Conservation (phyloP, 805 yeast genomes). For the Lipomyces sp. region DNA sequence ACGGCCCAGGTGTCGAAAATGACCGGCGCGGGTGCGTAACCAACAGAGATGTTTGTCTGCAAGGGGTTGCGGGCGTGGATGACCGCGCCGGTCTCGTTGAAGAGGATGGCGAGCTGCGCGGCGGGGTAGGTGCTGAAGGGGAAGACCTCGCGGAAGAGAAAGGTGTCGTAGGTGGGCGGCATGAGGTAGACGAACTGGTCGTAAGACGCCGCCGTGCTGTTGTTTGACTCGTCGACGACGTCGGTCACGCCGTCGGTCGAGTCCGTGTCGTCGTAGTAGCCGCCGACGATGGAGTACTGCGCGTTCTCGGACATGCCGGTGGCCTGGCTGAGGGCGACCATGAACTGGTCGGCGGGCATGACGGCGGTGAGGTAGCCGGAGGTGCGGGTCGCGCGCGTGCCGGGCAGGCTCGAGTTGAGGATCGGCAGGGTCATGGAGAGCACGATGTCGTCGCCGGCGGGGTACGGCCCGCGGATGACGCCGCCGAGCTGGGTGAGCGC, state of each 20-base stretch:
- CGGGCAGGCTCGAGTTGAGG: conserved; percentile 66
- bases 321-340: conserved; percentile 43
- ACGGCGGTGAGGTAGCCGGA: conserved; percentile 70
- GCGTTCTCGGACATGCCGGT: conserved; percentile 32
- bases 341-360: conserved; percentile 47
- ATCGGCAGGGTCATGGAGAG: conserved; percentile 79
- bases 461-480: conserved; percentile 64
- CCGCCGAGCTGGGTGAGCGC: conserved; percentile 46
- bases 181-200: conserved; percentile 20
- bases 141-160: conserved; percentile 19
- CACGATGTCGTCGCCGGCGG: conserved; percentile 47
- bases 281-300: conserved; percentile 26
- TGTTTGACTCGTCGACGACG: too few species aligned
- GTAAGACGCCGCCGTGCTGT: too few species aligned
- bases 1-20: conserved; percentile 64
- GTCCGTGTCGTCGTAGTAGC: conserved; percentile 37
- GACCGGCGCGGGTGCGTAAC: conserved; percentile 50
- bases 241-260: too few species aligned
- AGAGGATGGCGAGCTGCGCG: conserved; percentile 38
- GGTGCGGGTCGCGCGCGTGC: conserved; percentile 54
- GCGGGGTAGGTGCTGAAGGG: conserved; percentile 34
- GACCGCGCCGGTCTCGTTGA: conserved; percentile 46
- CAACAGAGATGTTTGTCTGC: conserved; percentile 50
- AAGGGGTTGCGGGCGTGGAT: conserved; percentile 41
- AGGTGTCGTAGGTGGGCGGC: conserved; percentile 21